Evolutionary conservation across 2,329 filamentous ascomycete genomes (phyloP).

Genomic region (Aspergillus viridinutans): DNA sequence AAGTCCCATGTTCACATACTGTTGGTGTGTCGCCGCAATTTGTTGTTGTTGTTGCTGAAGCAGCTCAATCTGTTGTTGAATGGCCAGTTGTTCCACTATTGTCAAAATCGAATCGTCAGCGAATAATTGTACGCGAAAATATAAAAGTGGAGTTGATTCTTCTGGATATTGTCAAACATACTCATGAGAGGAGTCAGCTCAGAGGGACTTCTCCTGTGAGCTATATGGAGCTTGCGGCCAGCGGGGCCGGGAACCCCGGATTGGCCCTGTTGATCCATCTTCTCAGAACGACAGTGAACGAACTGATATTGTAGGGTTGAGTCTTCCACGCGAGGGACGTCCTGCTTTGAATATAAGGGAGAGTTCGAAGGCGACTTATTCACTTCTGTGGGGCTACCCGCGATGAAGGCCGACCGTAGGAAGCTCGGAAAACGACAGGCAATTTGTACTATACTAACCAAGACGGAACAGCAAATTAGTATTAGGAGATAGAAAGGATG

Average conservation of each 20-base stretch:
- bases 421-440: conserved; percentile 21
- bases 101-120: conserved; percentile 15
- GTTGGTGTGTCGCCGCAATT: conserved; percentile 92
- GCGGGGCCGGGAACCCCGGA: conserved; percentile 61
- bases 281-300: conserved; percentile 19
- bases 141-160: conserved; percentile 18
- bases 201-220: conserved; percentile 92
- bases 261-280: conserved; percentile 64
- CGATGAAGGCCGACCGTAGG: conserved; percentile 25
- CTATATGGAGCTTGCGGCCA: conserved; percentile 92
- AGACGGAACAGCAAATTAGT: background rate
- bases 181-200: conserved; percentile 97
- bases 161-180: conserved; percentile 52
- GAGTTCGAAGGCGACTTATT: conserved; percentile 21
- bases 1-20: conserved; percentile 97
- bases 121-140: conserved; percentile 36
- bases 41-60: conserved; percentile 97
- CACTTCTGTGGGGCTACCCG: conserved; percentile 22
- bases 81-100: conserved; percentile 91
- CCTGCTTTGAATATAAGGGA: conserved; percentile 19
- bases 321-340: conserved; percentile 5
- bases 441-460: conserved; percentile 9
- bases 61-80: conserved; percentile 96
- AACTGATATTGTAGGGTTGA: conserved; percentile 4
- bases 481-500: conserved; percentile 4